These are phyloP conservation scores for Phytophthora hibernalis DNA, from an alignment of 352 stramenopile genomes.

Conservation along the genomic window DNA sequence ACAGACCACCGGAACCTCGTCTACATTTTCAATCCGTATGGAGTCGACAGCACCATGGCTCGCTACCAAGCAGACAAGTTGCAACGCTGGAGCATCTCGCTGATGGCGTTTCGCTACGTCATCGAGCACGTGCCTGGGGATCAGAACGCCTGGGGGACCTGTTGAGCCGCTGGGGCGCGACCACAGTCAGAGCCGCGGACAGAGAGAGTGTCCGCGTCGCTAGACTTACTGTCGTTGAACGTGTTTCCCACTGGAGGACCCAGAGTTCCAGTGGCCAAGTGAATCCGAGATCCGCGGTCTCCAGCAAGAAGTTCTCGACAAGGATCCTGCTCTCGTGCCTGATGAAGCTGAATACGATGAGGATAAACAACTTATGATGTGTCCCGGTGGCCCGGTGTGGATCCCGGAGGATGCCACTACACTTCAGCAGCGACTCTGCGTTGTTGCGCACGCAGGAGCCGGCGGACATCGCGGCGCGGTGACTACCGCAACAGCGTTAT, in stretches of 20 bases:
- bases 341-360: not conserved
- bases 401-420: not conserved
- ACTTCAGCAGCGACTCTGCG: not conserved
- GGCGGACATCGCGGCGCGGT: not conserved
- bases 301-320: not conserved
- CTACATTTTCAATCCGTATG: slow-evolving; percentile 21
- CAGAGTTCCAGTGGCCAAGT: not conserved
- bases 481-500: not conserved
- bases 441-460: not conserved
- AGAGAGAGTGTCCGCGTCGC: not conserved
- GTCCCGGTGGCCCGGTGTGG: not conserved
- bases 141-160: not conserved
- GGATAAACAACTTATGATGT: not conserved
- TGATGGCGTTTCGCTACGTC: not conserved
- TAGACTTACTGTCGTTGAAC: not conserved
- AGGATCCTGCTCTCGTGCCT: not conserved
- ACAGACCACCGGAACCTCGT: slow-evolving; percentile 28
- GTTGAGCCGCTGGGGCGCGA: not conserved
- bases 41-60: not conserved
- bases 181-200: not conserved
- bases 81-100: not conserved
- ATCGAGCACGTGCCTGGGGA: not conserved
- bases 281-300: not conserved
- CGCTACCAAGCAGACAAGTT: slow-evolving; percentile 1
- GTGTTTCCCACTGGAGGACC: not conserved